Evolutionary conservation across 495 filamentous ascomycete genomes (phyloP), one percentile per base, ranked within the genome.

Genomic region (Tuber brumale): DNA sequence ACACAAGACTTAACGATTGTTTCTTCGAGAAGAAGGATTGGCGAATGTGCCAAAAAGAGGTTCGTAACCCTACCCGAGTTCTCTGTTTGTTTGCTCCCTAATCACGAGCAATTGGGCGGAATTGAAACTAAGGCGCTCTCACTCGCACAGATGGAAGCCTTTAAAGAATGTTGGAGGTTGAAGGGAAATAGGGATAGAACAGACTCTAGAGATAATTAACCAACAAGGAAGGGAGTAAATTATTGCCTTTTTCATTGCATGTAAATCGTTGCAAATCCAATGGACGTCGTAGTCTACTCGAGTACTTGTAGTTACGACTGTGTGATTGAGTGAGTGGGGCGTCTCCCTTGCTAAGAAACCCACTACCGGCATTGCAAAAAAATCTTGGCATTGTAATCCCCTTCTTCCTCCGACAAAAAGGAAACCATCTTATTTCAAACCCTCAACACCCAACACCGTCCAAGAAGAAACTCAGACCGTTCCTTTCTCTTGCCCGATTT

Each of bases 1-100:
- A 98, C 83, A 86, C 88, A 43, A 97, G 90, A 81, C 87, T 99
- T 91, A 97, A 93, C 71, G 92, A 97, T 84, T 99, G 95, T 84
- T 97, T 94, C 83, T 97, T 89, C 84, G 92, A 94, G 31, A 97
- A 95, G 87, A 97, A 94, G 84, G 95, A 99, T 84, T 99, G 95
- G 95, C 88, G 95, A 80, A 85, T 87, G 75, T 99, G 95, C 85
- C 93, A 92, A 83, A 86, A 91, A 74, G 95, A 97, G 90, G 95
- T 96, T 85, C 87, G 93, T 76, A 23, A 42, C 51, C n/a, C 45
- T 83, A 74, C 70, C 73, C 70, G 37, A 18, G 16, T 70, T 75
- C 41, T 21, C 31, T 21, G 0, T 76, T 71, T 61, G 16, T 76
- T 74, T 16, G 21, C 41, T 72, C 46, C 23, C 37, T 21, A 57